Evolutionary conservation across 1,139 yeast genomes (phyloP).

Genomic region (Geotrichum europaeum): DNA sequence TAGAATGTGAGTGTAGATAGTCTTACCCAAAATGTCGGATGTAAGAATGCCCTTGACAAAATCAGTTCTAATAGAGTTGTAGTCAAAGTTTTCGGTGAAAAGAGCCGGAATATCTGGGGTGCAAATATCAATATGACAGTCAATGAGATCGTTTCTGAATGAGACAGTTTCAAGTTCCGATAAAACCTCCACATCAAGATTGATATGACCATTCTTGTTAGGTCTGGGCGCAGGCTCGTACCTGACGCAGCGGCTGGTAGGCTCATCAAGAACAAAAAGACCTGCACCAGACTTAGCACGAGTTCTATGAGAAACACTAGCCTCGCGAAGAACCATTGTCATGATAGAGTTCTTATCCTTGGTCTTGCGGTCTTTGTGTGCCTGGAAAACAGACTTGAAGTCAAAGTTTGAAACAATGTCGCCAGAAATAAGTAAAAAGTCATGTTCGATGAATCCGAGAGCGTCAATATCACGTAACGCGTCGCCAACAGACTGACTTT

Average conservation of each 20-base stretch:
- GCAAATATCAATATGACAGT: constrained; percentile 94
- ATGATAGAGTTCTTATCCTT: constrained; percentile 82
- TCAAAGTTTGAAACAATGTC: constrained; percentile 91
- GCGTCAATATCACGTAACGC: constrained; percentile 94
- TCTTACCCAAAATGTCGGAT: constrained; percentile 83
- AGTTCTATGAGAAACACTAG: constrained; percentile 80
- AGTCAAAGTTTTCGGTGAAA: constrained; percentile 93
- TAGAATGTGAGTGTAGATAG: constrained; percentile 78
- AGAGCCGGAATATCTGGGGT: constrained; percentile 92
- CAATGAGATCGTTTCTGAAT: constrained; percentile 85
- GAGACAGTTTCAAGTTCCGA: constrained; percentile 73
- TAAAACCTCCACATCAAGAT: constrained; percentile 69
- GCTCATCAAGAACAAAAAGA: constrained; percentile 70
- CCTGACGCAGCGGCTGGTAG: constrained; percentile 69
- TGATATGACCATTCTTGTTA: constrained; percentile 19
- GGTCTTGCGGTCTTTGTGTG: constrained; percentile 64
- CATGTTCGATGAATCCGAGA: constrained; percentile 82
- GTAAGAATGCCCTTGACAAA: constrained; percentile 87
- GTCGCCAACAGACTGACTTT: constrained; percentile 90
- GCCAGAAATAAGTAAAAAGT: constrained; percentile 83
- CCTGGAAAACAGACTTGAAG: constrained; percentile 62
- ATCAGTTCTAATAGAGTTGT: constrained; percentile 77
- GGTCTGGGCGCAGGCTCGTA: constrained; percentile 50
- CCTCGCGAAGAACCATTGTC: constrained; percentile 87
- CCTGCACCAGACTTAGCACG: constrained; percentile 67